Percentiles rank a stretch among this genome's conserved stretches.
Evolutionary conservation across 2,329 filamentous ascomycete genomes (phyloP).

Genomic region (Talaromyces marneffei): DNA sequence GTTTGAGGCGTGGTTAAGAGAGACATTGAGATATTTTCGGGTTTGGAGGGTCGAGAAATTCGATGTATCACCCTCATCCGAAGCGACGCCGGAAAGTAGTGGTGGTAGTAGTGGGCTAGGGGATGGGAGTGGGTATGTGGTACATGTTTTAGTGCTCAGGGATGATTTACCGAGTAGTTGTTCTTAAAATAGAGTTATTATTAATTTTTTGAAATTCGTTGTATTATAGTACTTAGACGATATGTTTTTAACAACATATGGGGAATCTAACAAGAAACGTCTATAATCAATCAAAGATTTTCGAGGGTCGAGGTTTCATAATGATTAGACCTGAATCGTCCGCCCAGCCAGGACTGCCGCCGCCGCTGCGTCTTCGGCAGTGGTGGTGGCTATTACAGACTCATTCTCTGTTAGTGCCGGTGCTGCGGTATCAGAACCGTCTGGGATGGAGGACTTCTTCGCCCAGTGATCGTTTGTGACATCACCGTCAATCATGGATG

Average conservation of each 20-base stretch:
- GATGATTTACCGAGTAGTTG: background rate
- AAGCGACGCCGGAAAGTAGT: too few relatives aligned
- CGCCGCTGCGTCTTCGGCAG: slow-evolving; percentile 8
- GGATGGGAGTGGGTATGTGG: slow-evolving; percentile 66
- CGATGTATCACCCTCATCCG: background rate
- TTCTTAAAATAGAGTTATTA: background rate
- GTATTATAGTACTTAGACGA: background rate
- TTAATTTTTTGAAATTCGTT: background rate
- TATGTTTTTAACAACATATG: slow-evolving; percentile 9
- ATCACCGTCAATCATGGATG: slow-evolving; percentile 35
- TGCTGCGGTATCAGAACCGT: slow-evolving; percentile 16
- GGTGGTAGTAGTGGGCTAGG: slow-evolving; percentile 46
- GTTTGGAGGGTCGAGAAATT: slow-evolving; percentile 64
- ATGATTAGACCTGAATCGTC: slow-evolving; percentile 13
- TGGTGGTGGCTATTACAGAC: background rate
- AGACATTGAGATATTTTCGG: slow-evolving; percentile 61
- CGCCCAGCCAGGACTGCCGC: slow-evolving; percentile 4
- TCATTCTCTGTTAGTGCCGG: background rate
- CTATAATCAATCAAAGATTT: background rate
- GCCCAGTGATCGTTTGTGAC: slow-evolving; percentile 20
- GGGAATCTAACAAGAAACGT: slow-evolving; percentile 12
- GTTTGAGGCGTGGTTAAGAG: slow-evolving; percentile 72
- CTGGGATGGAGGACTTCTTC: slow-evolving; percentile 21
- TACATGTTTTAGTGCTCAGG: slow-evolving; percentile 68
- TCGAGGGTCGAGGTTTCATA: background rate